These are phyloP conservation scores for Gentiana dahurica DNA, from an alignment of 257 asterid species.

Conservation along the genomic window DNA sequence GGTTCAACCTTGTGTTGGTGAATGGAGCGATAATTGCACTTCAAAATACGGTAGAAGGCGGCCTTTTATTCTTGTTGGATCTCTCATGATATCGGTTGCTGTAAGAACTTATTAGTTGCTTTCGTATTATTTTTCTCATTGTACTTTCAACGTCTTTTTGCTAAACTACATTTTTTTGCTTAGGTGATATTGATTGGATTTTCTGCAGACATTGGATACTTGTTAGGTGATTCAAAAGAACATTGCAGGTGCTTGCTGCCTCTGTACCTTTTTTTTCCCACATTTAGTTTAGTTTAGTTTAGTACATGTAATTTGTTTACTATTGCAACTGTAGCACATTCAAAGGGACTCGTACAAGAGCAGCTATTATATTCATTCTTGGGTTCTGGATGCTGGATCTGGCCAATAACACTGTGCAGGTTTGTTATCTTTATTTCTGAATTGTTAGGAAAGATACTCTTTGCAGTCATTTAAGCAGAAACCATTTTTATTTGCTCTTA, in stretches of 20 bases:
- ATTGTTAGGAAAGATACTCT: background rate
- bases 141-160: constrained; percentile 9
- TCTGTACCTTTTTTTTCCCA: constrained; percentile 13
- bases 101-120: constrained; percentile 37
- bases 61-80: constrained; percentile 76
- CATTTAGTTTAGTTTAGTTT: background rate
- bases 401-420: constrained; percentile 99
- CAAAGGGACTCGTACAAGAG: constrained; percentile 96
- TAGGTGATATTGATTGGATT: constrained; percentile 92
- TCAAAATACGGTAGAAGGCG: constrained; percentile 90
- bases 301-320: constrained; percentile 9
- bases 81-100: constrained; percentile 76
- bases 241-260: constrained; percentile 76
- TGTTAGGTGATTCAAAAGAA: constrained; percentile 92
- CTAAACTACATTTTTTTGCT: constrained; percentile 34
- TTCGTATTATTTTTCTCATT: constrained; percentile 9
- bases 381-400: constrained; percentile 99
- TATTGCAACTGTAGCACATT: constrained; percentile 64
- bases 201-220: constrained; percentile 98
- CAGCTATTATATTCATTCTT: constrained; percentile 76
- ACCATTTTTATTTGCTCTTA: constrained; percentile 19
- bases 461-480: background rate
- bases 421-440: constrained; percentile 8
- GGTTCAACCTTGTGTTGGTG: constrained; percentile 99
- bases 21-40: constrained; percentile 92